Percentiles rank a stretch among this genome's conserved stretches.
Evolutionary conservation across 352 stramenopile species (phyloP).

Genomic region (Phytophthora pistaciae): DNA sequence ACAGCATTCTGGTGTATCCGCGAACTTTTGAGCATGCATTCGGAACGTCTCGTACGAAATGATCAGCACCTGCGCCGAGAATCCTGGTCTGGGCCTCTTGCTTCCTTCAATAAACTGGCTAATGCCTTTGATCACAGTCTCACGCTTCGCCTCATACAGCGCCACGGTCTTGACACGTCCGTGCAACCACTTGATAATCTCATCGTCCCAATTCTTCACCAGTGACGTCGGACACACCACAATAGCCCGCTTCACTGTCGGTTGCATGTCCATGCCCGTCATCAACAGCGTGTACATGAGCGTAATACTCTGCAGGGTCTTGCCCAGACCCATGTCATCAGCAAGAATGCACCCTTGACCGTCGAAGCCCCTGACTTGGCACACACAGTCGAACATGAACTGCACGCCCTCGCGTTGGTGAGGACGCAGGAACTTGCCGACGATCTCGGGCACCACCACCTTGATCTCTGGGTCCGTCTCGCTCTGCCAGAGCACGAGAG

Average conservation of each 20-base stretch:
- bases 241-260: conserved; percentile 77
- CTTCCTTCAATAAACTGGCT: conserved; percentile 85
- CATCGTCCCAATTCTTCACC: conserved; percentile 92
- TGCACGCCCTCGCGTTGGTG: conserved; percentile 97
- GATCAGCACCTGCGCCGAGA: conserved; percentile 82
- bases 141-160: conserved; percentile 83
- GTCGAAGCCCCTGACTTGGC: conserved; percentile 76
- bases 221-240: conserved; percentile 89
- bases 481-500: conserved; percentile 85
- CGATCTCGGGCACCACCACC: conserved; percentile 89
- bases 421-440: conserved; percentile 95
- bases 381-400: conserved; percentile 98
- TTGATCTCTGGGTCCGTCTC: conserved; percentile 66
- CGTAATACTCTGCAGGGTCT: conserved; percentile 90
- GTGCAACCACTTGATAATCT: conserved; percentile 91
- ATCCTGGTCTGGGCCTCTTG: conserved; percentile 58
- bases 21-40: conserved; percentile 93
- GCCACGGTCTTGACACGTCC: conserved; percentile 86
- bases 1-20: conserved; percentile 86
- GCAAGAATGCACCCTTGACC: conserved; percentile 89
- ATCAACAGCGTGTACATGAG: conserved; percentile 88
- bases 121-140: conserved; percentile 87
- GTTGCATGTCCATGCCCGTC: conserved; percentile 72
- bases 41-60: conserved; percentile 95
- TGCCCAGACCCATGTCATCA: conserved; percentile 91